Evolutionary conservation across 129 eudicot genomes (phyloP).

Genomic region (Erigeron canadensis): DNA sequence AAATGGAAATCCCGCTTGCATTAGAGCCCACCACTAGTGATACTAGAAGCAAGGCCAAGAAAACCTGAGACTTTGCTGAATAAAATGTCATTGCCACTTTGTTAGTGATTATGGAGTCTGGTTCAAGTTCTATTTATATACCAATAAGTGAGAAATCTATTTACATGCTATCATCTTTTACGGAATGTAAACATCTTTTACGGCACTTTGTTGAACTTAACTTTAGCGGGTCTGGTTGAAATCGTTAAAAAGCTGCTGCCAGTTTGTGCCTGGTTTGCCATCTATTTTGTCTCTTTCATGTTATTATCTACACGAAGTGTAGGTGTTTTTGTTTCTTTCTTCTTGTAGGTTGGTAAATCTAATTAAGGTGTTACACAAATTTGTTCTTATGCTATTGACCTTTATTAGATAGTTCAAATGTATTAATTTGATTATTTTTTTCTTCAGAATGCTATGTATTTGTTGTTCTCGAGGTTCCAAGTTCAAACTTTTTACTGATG

Average conservation of each 20-base stretch:
- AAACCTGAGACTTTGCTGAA: neutral
- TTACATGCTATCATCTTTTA: slow-evolving; percentile 1
- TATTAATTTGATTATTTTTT: neutral
- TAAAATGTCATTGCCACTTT: slow-evolving; percentile 19
- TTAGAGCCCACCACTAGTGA: slow-evolving; percentile 18
- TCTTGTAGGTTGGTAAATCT: neutral
- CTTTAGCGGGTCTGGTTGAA: slow-evolving; percentile 8
- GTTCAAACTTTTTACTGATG: too few species aligned
- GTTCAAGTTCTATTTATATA: slow-evolving; percentile 18
- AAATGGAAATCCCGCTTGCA: slow-evolving; percentile 30
- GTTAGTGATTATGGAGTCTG: neutral
- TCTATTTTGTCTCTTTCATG: slow-evolving; percentile 5
- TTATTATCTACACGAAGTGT: neutral
- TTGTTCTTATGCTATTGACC: slow-evolving; percentile 12
- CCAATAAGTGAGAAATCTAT: neutral
- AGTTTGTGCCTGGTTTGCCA: neutral
- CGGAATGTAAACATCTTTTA: slow-evolving; percentile 8
- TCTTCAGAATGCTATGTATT: neutral
- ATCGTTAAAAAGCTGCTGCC: neutral
- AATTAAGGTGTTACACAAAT: neutral
- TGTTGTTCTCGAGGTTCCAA: neutral
- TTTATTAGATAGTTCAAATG: neutral
- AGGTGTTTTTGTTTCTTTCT: neutral
- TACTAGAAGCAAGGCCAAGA: slow-evolving; percentile 6
- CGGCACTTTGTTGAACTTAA: slow-evolving; percentile 21